A percentile compares a stretch with the other conserved stretches of the same genome.
Conservation (phyloP, 2,329 filamentous ascomycete genomes). For the Xylariaceae sp. region DNA sequence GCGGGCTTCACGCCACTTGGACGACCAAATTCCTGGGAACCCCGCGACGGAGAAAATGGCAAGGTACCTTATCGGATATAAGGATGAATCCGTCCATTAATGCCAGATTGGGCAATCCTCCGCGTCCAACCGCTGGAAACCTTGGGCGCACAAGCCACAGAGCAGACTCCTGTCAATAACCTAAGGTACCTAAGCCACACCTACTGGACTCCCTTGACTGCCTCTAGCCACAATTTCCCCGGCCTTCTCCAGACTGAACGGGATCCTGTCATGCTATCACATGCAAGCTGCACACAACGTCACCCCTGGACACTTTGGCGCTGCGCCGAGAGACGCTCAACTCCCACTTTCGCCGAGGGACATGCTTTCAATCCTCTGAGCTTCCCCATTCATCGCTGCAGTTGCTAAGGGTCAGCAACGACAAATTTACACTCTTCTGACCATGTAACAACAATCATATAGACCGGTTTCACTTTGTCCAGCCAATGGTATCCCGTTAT, state of each 20-base stretch:
- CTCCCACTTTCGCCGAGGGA: conserved; percentile 27
- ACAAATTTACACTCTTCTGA: conserved; percentile 3
- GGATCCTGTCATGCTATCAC: conserved; percentile 20
- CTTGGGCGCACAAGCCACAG: conserved; percentile 10
- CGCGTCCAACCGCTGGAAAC: neutral
- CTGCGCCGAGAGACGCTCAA: conserved; percentile 7
- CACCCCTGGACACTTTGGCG: conserved; percentile 19
- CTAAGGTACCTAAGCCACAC: too few species aligned
- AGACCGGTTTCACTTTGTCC: too few species aligned
- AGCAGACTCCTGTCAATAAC: neutral
- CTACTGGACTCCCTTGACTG: too few species aligned
- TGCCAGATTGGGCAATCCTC: neutral
- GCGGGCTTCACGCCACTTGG: conserved; percentile 1
- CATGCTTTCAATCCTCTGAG: conserved; percentile 1
- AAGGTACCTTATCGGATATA: neutral
- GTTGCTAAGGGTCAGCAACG: neutral
- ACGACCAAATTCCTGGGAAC: conserved; percentile 12
- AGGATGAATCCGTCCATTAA: too few species aligned
- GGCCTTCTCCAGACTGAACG: too few species aligned
- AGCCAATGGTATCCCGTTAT: too few species aligned
- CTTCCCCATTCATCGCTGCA: conserved; percentile 4
- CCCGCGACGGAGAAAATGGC: neutral
- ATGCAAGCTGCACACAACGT: conserved; percentile 28
- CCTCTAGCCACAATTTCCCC: too few species aligned
- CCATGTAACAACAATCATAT: conserved; percentile 21